phyloP scores from a whole-genome alignment of 2,329 filamentous ascomycete genomes.

The Alternaria gansuensis region DNA sequence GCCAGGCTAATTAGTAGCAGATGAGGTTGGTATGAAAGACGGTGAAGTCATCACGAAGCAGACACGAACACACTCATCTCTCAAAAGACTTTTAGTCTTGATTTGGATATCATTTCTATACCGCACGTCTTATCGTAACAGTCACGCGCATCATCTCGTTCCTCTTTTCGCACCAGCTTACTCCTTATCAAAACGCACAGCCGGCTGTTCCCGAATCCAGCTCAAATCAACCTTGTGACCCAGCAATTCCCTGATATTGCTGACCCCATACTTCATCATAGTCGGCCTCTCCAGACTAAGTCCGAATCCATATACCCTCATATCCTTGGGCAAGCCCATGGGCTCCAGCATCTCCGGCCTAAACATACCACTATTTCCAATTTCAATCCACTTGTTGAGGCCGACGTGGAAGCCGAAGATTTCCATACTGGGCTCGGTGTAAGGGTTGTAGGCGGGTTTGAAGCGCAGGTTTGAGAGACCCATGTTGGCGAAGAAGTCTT shows the following conservation, averaged over 20 bases:
- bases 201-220: slow-evolving; percentile 91
- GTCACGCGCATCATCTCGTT: slow-evolving; percentile 1
- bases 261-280: slow-evolving; percentile 87
- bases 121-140: slow-evolving; percentile 14
- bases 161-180: slow-evolving; percentile 47
- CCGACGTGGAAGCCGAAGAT: slow-evolving; percentile 94
- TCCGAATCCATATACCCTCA: slow-evolving; percentile 94
- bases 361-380: slow-evolving; percentile 99
- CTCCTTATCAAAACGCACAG: slow-evolving; percentile 87
- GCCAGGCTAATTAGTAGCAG: neutral
- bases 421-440: slow-evolving; percentile 84
- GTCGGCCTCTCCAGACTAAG: slow-evolving; percentile 91
- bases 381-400: slow-evolving; percentile 76
- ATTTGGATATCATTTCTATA: slow-evolving; percentile 17
- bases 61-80: neutral
- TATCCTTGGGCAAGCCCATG: slow-evolving; percentile 90
- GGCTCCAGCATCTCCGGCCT: slow-evolving; percentile 94
- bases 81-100: neutral
- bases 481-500: slow-evolving; percentile 96
- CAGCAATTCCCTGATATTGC: slow-evolving; percentile 89
- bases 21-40: neutral
- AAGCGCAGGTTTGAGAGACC: slow-evolving; percentile 86
- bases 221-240: slow-evolving; percentile 95
- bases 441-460: slow-evolving; percentile 94
- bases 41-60: neutral